Conservation (phyloP, 139 green algal species). For the Spirogloea muscicola region DNA sequence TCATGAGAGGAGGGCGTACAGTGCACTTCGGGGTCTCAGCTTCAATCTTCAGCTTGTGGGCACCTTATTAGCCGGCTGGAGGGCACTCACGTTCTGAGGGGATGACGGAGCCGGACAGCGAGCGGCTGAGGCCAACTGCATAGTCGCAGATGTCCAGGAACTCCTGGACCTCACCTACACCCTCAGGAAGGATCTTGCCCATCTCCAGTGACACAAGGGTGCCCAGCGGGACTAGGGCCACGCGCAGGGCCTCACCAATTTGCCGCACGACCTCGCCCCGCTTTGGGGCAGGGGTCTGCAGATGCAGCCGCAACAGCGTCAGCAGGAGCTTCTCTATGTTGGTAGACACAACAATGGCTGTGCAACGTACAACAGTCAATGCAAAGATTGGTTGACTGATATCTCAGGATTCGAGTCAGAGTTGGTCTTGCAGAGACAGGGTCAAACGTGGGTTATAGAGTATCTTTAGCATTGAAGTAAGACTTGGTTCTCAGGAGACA, state of each 20-base stretch:
- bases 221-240: conserved; percentile 11
- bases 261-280: conserved; percentile 41
- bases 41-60: too few species aligned
- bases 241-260: conserved; percentile 28
- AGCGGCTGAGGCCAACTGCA: conserved; percentile 22
- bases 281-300: conserved; percentile 38
- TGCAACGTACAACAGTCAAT: neutral
- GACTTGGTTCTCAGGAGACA: too few species aligned
- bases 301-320: neutral
- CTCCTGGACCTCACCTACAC: conserved; percentile 43
- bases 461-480: too few species aligned
- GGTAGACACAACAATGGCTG: neutral
- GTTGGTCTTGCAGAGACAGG: neutral
- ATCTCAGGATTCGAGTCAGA: too few species aligned
- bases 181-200: conserved; percentile 40
- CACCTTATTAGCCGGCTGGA: too few species aligned
- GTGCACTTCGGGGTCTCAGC: too few species aligned
- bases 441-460: neutral
- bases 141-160: conserved; percentile 48
- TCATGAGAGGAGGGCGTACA: too few species aligned
- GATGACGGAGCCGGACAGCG: conserved; percentile 20
- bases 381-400: neutral
- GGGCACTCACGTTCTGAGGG: conserved; percentile 19
- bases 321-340: neutral
- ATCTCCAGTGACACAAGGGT: conserved; percentile 28